Evolutionary conservation across 2,329 filamentous ascomycete genomes (phyloP).

Genomic region (Fusarium clavum): DNA sequence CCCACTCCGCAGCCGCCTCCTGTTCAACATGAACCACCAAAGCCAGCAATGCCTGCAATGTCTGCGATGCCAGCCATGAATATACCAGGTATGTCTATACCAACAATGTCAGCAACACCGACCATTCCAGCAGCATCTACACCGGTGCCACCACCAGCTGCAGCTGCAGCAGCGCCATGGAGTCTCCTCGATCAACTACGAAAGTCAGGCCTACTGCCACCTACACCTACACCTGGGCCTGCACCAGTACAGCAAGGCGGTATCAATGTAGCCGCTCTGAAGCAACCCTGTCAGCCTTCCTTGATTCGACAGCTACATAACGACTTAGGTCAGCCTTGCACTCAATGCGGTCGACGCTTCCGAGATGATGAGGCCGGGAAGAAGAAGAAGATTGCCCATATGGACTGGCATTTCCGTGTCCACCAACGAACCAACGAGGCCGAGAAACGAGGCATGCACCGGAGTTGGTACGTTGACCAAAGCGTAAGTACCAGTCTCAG

Average conservation of each 20-base stretch:
- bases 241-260: constrained; percentile 62
- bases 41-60: constrained; percentile 17
- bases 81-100: constrained; percentile 52
- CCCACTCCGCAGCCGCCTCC: constrained; percentile 54
- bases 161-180: constrained; percentile 61
- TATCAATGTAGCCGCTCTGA: constrained; percentile 76
- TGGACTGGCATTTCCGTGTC: constrained; percentile 98
- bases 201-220: constrained; percentile 72
- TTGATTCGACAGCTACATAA: constrained; percentile 82
- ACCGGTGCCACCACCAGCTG: constrained; percentile 49
- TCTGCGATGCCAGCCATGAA: constrained; percentile 50
- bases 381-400: constrained; percentile 87
- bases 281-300: constrained; percentile 78
- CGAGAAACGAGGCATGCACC: constrained; percentile 85
- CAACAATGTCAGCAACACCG: constrained; percentile 50
- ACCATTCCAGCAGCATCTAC: constrained; percentile 21
- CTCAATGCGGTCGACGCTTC: constrained; percentile 91
- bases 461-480: constrained; percentile 95
- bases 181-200: constrained; percentile 75
- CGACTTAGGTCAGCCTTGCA: constrained; percentile 85
- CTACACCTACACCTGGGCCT: constrained; percentile 55
- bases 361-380: constrained; percentile 79
- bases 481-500: constrained; percentile 64
- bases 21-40: constrained; percentile 21
- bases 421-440: constrained; percentile 90